Evolutionary conservation across 495 filamentous ascomycete species (phyloP).

Genomic region (Pyrenula aspistea): DNA sequence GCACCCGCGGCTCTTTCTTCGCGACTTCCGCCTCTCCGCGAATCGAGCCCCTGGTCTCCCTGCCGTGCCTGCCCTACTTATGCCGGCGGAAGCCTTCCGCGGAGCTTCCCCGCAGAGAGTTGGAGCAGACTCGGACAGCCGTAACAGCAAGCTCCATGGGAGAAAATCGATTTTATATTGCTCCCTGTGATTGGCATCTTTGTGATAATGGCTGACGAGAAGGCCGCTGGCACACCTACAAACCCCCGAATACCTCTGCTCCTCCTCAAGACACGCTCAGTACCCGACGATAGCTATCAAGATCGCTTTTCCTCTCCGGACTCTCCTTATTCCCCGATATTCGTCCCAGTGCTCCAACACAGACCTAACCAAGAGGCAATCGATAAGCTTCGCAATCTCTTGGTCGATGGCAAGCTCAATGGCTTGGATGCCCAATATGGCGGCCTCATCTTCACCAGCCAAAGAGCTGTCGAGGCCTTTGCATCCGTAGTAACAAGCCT

Average conservation of each 20-base stretch:
- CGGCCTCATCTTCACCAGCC: slow-evolving; percentile 85
- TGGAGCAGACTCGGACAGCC: too few species aligned
- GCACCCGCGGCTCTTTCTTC: too few species aligned
- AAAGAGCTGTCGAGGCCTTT: slow-evolving; percentile 85
- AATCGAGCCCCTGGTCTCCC: too few species aligned
- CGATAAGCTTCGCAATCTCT: slow-evolving; percentile 23
- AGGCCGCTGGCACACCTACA: too few species aligned
- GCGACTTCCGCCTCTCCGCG: too few species aligned
- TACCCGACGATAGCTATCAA: slow-evolving; percentile 66
- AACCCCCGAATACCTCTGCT: slow-evolving; percentile 42
- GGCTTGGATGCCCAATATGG: slow-evolving; percentile 42
- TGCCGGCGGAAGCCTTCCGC: too few species aligned
- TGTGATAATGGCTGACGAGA: too few species aligned
- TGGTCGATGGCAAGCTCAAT: slow-evolving; percentile 21
- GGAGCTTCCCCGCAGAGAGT: too few species aligned
- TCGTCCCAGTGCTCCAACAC: slow-evolving; percentile 80
- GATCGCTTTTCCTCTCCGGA: slow-evolving; percentile 47
- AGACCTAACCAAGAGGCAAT: slow-evolving; percentile 38
- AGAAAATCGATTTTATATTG: too few species aligned
- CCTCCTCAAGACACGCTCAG: slow-evolving; percentile 78
- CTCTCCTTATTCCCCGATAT: slow-evolving; percentile 38
- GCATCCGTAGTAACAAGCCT: slow-evolving; percentile 45
- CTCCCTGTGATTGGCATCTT: too few species aligned
- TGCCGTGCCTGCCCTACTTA: too few species aligned
- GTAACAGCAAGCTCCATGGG: too few species aligned